These are phyloP conservation scores for Furcasterigmium furcatum DNA, from an alignment of 2,329 filamentous ascomycete genomes.

Conservation along the genomic window DNA sequence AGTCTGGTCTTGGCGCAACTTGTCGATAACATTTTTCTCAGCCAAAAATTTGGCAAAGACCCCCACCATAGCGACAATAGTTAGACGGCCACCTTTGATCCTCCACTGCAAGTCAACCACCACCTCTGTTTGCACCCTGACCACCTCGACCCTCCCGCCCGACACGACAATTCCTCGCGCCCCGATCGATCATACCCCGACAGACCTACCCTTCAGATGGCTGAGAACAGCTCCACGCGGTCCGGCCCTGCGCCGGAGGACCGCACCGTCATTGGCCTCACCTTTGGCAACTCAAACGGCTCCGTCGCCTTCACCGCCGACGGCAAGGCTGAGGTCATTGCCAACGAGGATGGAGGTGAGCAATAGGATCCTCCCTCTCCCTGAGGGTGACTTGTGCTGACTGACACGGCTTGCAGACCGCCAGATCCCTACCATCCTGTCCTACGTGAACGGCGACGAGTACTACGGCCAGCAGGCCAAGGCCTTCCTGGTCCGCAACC, in stretches of 20 bases:
- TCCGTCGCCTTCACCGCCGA: slow-evolving; percentile 92
- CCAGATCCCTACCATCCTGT: slow-evolving; percentile 92
- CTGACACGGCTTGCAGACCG: slow-evolving; percentile 60
- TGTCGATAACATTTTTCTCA: slow-evolving; percentile 4
- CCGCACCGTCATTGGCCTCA: slow-evolving; percentile 82
- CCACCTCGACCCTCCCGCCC: not conserved
- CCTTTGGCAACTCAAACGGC: slow-evolving; percentile 98
- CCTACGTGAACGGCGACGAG: slow-evolving; percentile 94
- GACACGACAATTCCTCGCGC: not conserved
- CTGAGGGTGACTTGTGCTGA: not conserved
- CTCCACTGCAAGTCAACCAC: slow-evolving; percentile 10
- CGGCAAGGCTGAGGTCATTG: slow-evolving; percentile 95
- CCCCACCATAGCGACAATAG: slow-evolving; percentile 11
- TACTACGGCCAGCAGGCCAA: slow-evolving; percentile 97
- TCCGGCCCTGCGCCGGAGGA: slow-evolving; percentile 50
- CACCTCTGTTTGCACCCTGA: slow-evolving; percentile 6
- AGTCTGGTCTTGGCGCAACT: slow-evolving; percentile 2
- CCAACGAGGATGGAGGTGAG: slow-evolving; percentile 89
- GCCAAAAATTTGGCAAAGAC: slow-evolving; percentile 6
- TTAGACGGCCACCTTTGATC: slow-evolving; percentile 5
- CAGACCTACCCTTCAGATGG: slow-evolving; percentile 30
- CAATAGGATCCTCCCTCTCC: not conserved
- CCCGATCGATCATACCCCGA: not conserved
- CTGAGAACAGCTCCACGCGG: slow-evolving; percentile 40
- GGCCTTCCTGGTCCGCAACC: slow-evolving; percentile 86